phyloP scores from a whole-genome alignment of 2,329 filamentous ascomycete species.

The Colletotrichum sp. region DNA sequence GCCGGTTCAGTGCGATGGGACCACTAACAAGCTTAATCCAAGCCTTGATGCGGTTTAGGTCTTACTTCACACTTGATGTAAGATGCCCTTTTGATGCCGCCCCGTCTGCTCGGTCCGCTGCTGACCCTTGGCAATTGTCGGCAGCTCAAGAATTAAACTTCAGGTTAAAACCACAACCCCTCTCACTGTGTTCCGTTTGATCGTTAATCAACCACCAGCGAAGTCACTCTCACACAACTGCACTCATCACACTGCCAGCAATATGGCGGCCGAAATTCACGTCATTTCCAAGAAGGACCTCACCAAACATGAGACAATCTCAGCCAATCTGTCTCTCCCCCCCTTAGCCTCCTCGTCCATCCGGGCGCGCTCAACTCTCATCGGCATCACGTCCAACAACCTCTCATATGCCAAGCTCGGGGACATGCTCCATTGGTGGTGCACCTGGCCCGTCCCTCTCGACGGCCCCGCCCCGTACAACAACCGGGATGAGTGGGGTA shows the following conservation, averaged over 20 bases:
- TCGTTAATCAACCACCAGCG: not conserved
- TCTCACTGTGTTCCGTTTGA: not conserved
- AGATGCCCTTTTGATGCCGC: not conserved
- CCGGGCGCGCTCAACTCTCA: slow-evolving; percentile 29
- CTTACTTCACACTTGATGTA: not conserved
- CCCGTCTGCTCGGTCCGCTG: not conserved
- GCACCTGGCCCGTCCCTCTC: slow-evolving; percentile 45
- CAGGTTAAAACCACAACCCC: not conserved
- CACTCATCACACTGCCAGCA: not conserved
- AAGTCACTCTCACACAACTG: not conserved
- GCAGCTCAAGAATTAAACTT: not conserved
- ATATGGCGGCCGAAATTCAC: slow-evolving; percentile 25
- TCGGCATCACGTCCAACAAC: slow-evolving; percentile 38
- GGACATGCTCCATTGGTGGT: slow-evolving; percentile 40
- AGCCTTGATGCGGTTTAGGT: not conserved
- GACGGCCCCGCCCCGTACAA: slow-evolving; percentile 35
- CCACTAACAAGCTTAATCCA: not conserved
- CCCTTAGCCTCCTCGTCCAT: slow-evolving; percentile 30
- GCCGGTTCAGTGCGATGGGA: not conserved
- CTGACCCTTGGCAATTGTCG: not conserved
- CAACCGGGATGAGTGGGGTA: slow-evolving; percentile 44
- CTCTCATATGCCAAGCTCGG: slow-evolving; percentile 36
- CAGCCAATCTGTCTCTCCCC: not conserved
- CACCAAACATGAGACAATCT: slow-evolving; percentile 23
- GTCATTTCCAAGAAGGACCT: slow-evolving; percentile 32